Evolutionary conservation across 2,329 filamentous ascomycete species (phyloP), one percentile per base, ranked within the genome.

Genomic region (Tolypocladium inflatum): DNA sequence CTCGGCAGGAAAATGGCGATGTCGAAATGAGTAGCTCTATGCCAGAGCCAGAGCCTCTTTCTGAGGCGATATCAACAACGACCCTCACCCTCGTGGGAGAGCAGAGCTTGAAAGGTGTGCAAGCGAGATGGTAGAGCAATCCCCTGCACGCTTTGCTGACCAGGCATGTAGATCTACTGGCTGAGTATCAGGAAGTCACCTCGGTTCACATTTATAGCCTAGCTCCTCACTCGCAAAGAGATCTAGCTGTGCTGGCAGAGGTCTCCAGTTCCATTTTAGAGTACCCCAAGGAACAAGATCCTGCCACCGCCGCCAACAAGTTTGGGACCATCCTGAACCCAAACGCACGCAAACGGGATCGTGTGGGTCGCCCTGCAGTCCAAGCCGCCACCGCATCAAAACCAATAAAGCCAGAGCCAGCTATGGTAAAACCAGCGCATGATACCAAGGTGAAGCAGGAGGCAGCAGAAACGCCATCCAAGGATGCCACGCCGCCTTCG

Each of bases 201-300:
- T 89, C 90, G 0, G 86, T 96, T 60, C 91, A 97, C 65, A 76
- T 97, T 50, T 97, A 97, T 75, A 96, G 91, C 66, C 69, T 97
- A 21, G 86, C 89, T 48, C 81, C 89, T 1, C 81, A 84, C 42
- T 81, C 85, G 1, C 76, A 91, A 19, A 87, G 76, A 69, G 81
- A 93, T 67, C 73, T 94, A 21, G 84, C 90, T 64, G 71, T 87
- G 1, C 76, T 97, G 43, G 84, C 86, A 4, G 87, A 94, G 57
- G 82, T 86, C 43, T 84, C 84, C 48, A 80, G 84, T 33, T 82
- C 89, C 60, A 76, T 89, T 11, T 73, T 80, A 21, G 77, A 78
- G 9, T 76, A 85, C 3, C 77, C 81, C 55, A 72, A 74, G 11
- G 73, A 78, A 15, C 83, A 88, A 55, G 86, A 89, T 62, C 78